Base-by-base conservation (phyloP, 2,329 filamentous ascomycete genomes). In the Cordyceps javanica region DNA sequence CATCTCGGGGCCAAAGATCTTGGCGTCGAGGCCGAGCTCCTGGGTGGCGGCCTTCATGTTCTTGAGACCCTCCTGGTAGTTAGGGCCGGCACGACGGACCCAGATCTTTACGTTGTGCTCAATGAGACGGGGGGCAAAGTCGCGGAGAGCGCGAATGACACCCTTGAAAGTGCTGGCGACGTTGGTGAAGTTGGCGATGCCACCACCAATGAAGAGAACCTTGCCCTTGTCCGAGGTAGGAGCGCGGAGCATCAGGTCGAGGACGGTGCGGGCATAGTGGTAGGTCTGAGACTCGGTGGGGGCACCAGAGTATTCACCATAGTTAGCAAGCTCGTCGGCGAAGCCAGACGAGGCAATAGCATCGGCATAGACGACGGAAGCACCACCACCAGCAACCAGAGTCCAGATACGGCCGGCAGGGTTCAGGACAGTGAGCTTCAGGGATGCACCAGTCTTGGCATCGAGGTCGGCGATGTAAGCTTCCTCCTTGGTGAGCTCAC, bases 161-260 rank as follows among this genome's bases (percentile, higher is more conserved):
- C 94, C 94, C 86, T 99, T 99, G 89, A 99, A 99, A 63, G 94
- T 99, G 68, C 89, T 94, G 61, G 94, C 94, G 57, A 99, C 94
- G 79, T 97, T 99, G 82, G 94, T 99, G 82, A 99, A 99, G 88
- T 99, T 99, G 83, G 94, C 94, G 83, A 99, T 99, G 84, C 94
- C 94, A 80, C 94, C 94, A 76, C 94, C 94, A 66, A 99, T 97
- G 85, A 99, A 99, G 64, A 99, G 88, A 55, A 99, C 91, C 85
- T 97, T 99, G 81, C 94, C 94, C 70, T 97, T 88, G 61, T 90
- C 83, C 75, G 85, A 82, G 72, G 85, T 75, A 59, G 94, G 93
- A 57, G 93, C 88, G 66, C 94, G 90, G 67, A 99, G 89, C 90
- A 99, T 96, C 63, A 99, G 86, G 75, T 99, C 94, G 62, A 99